Conservation (phyloP, 805 yeast species). For the Yarrowia porcina region DNA sequence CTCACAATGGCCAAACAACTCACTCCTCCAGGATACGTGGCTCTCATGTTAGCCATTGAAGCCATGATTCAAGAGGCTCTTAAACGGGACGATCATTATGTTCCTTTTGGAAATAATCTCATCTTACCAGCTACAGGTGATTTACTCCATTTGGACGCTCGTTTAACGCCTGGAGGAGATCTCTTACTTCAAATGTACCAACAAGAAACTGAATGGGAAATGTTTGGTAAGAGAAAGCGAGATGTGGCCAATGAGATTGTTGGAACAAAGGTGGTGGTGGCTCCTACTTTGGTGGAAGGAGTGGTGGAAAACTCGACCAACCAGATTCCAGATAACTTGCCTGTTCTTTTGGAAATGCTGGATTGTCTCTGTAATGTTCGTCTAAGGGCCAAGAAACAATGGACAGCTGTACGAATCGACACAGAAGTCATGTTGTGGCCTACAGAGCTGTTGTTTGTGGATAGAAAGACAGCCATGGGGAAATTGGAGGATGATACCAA, state of each 20-base stretch:
- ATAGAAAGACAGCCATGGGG: not conserved
- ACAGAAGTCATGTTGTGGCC: not conserved
- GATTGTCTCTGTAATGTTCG: not conserved
- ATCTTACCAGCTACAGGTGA: constrained; percentile 27
- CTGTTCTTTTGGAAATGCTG: not conserved
- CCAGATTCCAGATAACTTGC: constrained; percentile 1
- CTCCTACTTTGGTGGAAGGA: constrained; percentile 5
- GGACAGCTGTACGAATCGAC: not conserved
- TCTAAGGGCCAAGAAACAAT: constrained; percentile 1
- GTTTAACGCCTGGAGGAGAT: constrained; percentile 31
- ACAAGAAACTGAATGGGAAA: constrained; percentile 19
- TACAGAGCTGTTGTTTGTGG: constrained; percentile 1
- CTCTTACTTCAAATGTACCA: constrained; percentile 29
- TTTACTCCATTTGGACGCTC: constrained; percentile 31
- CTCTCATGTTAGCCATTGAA: constrained; percentile 31
- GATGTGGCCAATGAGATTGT: not conserved
- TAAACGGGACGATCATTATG: constrained; percentile 23
- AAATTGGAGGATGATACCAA: not conserved
- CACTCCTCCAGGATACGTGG: constrained; percentile 31
- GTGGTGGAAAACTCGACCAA: not conserved
- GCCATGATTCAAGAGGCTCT: constrained; percentile 27
- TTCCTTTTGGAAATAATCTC: constrained; percentile 29
- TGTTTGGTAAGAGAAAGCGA: not conserved
- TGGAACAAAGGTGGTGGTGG: not conserved
- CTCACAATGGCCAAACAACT: not conserved